Evolutionary conservation across 768 basidiomycete species (phyloP), one percentile per base, ranked within the genome.

Genomic region (Leccinum truebloodii): DNA sequence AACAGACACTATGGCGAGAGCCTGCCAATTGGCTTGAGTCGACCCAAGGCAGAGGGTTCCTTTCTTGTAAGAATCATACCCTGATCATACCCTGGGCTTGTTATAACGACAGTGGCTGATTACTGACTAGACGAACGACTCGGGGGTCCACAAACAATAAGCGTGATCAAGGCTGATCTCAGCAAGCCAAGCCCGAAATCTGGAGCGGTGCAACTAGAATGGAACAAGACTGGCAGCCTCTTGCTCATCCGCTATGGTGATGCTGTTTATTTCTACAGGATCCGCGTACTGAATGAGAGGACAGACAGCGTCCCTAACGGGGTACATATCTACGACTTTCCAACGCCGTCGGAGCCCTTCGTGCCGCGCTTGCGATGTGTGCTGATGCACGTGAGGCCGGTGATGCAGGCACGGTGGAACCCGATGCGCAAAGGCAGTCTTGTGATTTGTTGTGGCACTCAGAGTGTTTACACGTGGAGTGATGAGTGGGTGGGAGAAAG

Each of bases 1-100:
- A 57, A 61, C 68, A 96, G 95, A 81, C 75, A 12, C 77, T 92
- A 13, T 98, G 95, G 95, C 82, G 87, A 60, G 95, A 98, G 71
- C 94, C 95, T 2, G 66, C 79, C 0, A 86, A 86, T 62, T 98
- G 95, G 95, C 75, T 93, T 46, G 89, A 90, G 71, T 80, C 87
- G 1, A 94, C 92, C 0, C 84, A 89, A 68, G 92, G 91, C 28
- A 85, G 88, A 57, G 94, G 94, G 5, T 95, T 95, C 71, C 78
- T 96, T 26, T 90, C 93, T 24, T 97, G 95, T 94, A 67, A 26
- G 81, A 68, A 30, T 35, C 35, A 35, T 41, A 24, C 41, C 30
- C 44, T 37, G n/a, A 30, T 35, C 35, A 35, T 41, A 24, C 41
- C 30, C 44, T 37, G n/a, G 24, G 5, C 30, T 34, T 16, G 52